These are phyloP conservation scores for Ramicandelaber brevisporus DNA, from an alignment of 192 early-diverging fungal genomes.

Conservation along the genomic window DNA sequence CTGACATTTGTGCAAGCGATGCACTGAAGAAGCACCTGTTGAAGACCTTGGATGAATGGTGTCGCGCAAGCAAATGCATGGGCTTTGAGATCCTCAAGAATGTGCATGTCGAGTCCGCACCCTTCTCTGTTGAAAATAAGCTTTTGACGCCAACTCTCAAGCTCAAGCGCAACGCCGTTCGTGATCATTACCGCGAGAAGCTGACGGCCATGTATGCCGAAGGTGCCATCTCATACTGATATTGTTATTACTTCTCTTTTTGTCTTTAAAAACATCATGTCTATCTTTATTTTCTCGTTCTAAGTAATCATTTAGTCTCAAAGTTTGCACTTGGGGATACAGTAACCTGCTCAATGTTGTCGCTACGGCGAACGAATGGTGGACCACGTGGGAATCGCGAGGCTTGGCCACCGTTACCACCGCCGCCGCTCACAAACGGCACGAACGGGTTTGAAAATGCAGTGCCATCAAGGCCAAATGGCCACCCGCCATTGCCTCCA, in stretches of 20 bases:
- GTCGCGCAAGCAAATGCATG: constrained; percentile 26
- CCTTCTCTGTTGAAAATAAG: constrained; percentile 56
- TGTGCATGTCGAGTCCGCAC: constrained; percentile 30
- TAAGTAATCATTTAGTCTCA: neutral
- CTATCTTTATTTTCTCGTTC: neutral
- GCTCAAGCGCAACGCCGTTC: constrained; percentile 22
- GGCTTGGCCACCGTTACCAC: too few relatives aligned
- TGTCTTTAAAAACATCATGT: too few relatives aligned
- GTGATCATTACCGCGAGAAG: constrained; percentile 11
- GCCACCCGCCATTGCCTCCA: too few relatives aligned
- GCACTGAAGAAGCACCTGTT: constrained; percentile 21
- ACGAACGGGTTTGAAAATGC: too few relatives aligned
- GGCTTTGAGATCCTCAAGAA: constrained; percentile 52
- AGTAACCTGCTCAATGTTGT: too few relatives aligned
- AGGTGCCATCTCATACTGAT: constrained; percentile 3
- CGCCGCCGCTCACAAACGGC: too few relatives aligned
- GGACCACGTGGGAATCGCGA: too few relatives aligned
- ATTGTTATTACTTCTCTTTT: constrained; percentile 1
- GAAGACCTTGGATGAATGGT: constrained; percentile 20
- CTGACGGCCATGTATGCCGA: constrained; percentile 22
- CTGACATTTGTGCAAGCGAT: constrained; percentile 26
- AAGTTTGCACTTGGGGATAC: neutral
- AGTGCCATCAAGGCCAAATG: too few relatives aligned
- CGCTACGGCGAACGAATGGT: too few relatives aligned
- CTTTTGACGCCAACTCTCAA: constrained; percentile 61